Evolutionary conservation across 257 asterid species (phyloP), one percentile per base, ranked within the genome.

Genomic region (Penstemon barbatus): DNA sequence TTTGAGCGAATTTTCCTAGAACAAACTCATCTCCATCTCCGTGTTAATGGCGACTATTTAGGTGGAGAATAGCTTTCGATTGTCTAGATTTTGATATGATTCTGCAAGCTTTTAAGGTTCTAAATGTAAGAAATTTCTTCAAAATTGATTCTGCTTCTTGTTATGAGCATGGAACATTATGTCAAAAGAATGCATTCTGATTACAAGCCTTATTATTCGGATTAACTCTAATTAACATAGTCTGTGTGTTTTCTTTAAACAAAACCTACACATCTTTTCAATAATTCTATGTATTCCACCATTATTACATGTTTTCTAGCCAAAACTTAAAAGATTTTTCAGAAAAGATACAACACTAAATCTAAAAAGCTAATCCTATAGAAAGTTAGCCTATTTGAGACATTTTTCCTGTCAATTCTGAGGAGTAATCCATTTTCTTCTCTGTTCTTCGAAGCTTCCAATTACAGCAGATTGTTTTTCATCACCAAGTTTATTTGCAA

Each of bases 381-480:
- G 46, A 54, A 65, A 37, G 19, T 57, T 48, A 13, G 44, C 52
- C 39, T 57, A 46, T 19, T 51, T 53, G 8, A 44, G 63, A 13
- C 3, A 54, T 65, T 67, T 50, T 68, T 8, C 36, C 8, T 57
- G 49, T 76, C 71, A 69, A 48, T 43, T 75, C 9, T 44, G 74
- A 42, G 75, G 66, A 38, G 63, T 67, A 71, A 75, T 86, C 97
- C 95, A 88, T 37, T 71, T 58, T 75, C 81, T 85, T 76, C 69
- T 86, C 70, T 89, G 97, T 67, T 83, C 82, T 12, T 75, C 78
- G 72, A 87, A 89, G 84, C 97, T 89, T 77, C 87, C 88, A 73
- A 86, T 70, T 12, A 85, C 83, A 59, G 96, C 95, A 57, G 95
- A 87, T 59, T 80, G 87, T 6, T 79, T 81, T 57, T 75, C 68